These are phyloP conservation scores for Leccinum disarticulatum DNA, from an alignment of 768 basidiomycete genomes.

Conservation along the genomic window DNA sequence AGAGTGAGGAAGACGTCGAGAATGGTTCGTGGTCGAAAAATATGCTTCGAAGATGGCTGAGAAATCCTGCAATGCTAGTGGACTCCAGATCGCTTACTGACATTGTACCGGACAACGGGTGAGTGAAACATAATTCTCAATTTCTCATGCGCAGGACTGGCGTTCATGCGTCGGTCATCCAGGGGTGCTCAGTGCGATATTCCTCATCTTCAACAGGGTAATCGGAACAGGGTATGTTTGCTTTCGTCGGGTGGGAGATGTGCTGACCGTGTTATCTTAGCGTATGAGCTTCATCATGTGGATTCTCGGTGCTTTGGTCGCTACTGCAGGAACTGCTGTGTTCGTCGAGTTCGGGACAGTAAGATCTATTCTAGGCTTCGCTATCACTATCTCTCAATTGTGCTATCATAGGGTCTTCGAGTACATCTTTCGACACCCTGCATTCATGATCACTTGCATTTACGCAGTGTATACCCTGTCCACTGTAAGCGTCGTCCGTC, in stretches of 20 bases:
- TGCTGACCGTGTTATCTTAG: constrained; percentile 35
- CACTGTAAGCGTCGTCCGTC: constrained; percentile 41
- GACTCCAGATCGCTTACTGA: constrained; percentile 31
- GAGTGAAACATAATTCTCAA: constrained; percentile 6
- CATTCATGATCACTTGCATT: constrained; percentile 58
- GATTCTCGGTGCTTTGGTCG: constrained; percentile 65
- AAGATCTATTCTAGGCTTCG: constrained; percentile 11
- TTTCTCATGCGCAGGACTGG: not conserved
- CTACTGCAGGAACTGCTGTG: constrained; percentile 65
- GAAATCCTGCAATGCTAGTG: constrained; percentile 1
- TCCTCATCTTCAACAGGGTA: constrained; percentile 74
- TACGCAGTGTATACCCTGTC: constrained; percentile 59
- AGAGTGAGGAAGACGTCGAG: constrained; percentile 2
- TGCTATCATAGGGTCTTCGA: constrained; percentile 56
- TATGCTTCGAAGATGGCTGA: not conserved
- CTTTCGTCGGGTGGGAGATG: not conserved
- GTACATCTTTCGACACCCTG: constrained; percentile 63
- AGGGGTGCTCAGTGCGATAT: constrained; percentile 48
- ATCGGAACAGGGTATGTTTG: constrained; percentile 65
- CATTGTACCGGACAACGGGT: constrained; percentile 50
- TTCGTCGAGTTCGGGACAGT: constrained; percentile 79
- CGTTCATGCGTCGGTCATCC: not conserved
- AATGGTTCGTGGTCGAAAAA: constrained; percentile 14
- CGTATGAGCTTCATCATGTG: constrained; percentile 69
- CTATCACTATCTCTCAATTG: not conserved